A percentile compares a stretch with the other conserved stretches of the same genome.
phyloP scores from a whole-genome alignment of 805 yeast species.

The Lipomyces oligophaga region DNA sequence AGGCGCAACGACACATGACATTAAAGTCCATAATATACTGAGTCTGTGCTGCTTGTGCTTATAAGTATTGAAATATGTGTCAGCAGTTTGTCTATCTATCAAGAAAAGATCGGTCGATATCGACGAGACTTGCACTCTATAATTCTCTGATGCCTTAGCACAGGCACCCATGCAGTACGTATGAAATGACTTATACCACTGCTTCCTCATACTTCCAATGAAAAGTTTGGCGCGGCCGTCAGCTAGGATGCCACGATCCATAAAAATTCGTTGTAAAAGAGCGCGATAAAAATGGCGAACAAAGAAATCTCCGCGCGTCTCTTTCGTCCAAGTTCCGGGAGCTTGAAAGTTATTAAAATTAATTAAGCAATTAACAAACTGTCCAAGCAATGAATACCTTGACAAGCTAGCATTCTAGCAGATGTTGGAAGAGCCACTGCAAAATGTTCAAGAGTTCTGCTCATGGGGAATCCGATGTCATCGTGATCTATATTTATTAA shows the following conservation, averaged over 20 bases:
- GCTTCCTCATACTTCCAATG: constrained; percentile 28
- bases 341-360: constrained; percentile 4
- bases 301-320: constrained; percentile 25
- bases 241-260: constrained; percentile 20
- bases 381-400: constrained; percentile 4
- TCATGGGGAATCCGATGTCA: constrained; percentile 26
- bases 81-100: constrained; percentile 12
- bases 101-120: constrained; percentile 10
- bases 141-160: constrained; percentile 13
- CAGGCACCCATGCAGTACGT: constrained; percentile 29
- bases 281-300: constrained; percentile 31
- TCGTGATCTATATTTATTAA: constrained; percentile 8
- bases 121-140: neutral
- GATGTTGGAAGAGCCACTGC: constrained; percentile 19
- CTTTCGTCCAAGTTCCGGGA: constrained; percentile 30
- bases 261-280: constrained; percentile 25
- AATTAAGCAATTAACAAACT: neutral
- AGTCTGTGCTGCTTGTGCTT: constrained; percentile 20
- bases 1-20: constrained; percentile 29
- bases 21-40: constrained; percentile 29
- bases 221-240: constrained; percentile 1
- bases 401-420: constrained; percentile 32
- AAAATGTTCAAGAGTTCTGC: constrained; percentile 8
- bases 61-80: constrained; percentile 5
- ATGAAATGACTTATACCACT: constrained; percentile 22